Evolutionary conservation across 169 alveolate species (phyloP).

Genomic region (Fabrea salina): DNA sequence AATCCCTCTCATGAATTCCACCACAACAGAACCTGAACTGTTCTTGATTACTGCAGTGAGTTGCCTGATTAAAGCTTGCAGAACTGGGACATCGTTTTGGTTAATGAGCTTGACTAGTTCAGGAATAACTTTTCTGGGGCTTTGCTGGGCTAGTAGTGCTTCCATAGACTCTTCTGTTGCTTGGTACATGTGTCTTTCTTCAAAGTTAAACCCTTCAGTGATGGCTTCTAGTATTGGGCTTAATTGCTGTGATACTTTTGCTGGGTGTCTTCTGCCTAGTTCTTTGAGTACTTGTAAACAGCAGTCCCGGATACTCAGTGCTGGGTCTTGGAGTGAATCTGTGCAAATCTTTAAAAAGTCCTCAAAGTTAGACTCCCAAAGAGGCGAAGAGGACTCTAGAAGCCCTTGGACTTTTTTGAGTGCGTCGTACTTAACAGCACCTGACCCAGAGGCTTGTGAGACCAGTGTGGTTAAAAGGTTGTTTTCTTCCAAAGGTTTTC

Average conservation of each 20-base stretch:
- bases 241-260: not conserved
- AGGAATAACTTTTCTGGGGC: not conserved
- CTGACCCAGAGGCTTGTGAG: not conserved
- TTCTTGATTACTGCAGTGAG: not conserved
- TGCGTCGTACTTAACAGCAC: constrained; percentile 12
- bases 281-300: not conserved
- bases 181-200: constrained; percentile 18
- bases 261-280: not conserved
- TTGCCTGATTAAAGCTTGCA: constrained; percentile 3
- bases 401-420: constrained; percentile 10
- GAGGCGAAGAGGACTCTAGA: not conserved
- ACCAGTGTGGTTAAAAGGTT: not conserved
- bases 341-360: not conserved
- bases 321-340: not conserved
- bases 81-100: constrained; percentile 13
- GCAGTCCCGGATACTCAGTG: not conserved
- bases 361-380: not conserved
- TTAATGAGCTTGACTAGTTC: not conserved
- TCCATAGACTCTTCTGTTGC: constrained; percentile 27
- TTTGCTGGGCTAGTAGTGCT: not conserved
- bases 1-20: not conserved
- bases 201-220: constrained; percentile 3
- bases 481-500: not conserved
- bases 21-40: not conserved
- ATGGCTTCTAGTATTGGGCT: not conserved